Evolutionary conservation across 1,284 basidiomycete species (phyloP), one percentile per base, ranked within the genome.

Genomic region (Sporisorium exsertum): DNA sequence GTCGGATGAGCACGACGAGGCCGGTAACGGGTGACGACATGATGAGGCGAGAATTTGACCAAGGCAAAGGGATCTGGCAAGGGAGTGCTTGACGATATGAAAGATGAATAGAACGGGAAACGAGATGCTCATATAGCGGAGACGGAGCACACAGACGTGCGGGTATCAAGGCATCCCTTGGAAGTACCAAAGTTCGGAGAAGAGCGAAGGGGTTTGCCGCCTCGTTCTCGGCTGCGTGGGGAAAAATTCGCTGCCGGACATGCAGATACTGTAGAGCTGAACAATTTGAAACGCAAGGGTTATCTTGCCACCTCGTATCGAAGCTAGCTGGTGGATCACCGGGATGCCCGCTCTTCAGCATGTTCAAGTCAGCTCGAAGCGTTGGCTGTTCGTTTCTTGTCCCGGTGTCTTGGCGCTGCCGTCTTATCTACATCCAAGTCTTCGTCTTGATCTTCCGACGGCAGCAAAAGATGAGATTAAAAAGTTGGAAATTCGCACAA

Each of bases 1-100:
- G 94, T 78, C 93, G 91, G 66, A 91, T 91, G 80, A 95, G 88
- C 83, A 94, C 88, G 80, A 95, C 89, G 79, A 92, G 91, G 86
- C 93, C 93, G 78, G 92, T 89, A 65, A 93, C 76, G 9, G 76
- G 63, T 42, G 61, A 65, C 26, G 69, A 37, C 64, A 69, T 76
- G 46, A 22, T 57, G 27, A 18, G 27, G 24, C 29, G 10, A 35
- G 12, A 35, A 32, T 15, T 18, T 13, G 20, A 22, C 3, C 9
- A 12, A 13, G 18, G 27, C 9, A 26, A 20, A 32, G 5, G 22
- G 32, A 5, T 22, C 32, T 52, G n/a, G 33, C 9, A 8, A n/a
- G 13, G 15, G 16, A 20, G 22, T 22, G 22, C n/a, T n/a, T 7
- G 32, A 37, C 20, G 52, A 42, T 3, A 37, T 37, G 20, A 52